A percentile compares a stretch with the other conserved stretches of the same genome.
Evolutionary conservation across 805 yeast species (phyloP).

Genomic region (Cyberlindnera sargentensis): DNA sequence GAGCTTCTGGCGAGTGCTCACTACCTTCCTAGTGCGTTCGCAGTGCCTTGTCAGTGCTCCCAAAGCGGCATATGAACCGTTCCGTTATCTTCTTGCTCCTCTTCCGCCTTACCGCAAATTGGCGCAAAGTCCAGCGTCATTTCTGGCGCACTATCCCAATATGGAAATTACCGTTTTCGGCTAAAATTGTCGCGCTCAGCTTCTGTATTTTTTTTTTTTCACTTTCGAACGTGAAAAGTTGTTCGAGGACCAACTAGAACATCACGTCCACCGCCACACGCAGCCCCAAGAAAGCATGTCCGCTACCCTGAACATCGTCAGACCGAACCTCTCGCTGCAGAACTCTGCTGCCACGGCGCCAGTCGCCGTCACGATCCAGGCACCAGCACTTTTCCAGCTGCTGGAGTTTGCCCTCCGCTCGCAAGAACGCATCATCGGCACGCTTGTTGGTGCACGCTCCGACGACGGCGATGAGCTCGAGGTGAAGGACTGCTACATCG

Average conservation of each 20-base stretch:
- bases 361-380: conserved; percentile 48
- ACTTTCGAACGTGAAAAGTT: not conserved
- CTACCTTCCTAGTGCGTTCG: too few species aligned
- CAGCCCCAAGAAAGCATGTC: conserved; percentile 10
- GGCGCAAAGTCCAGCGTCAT: too few species aligned
- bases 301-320: conserved; percentile 20
- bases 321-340: conserved; percentile 21
- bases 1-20: not conserved
- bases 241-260: not conserved
- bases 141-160: not conserved
- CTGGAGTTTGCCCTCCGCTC: conserved; percentile 63
- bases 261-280: not conserved
- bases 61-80: too few species aligned
- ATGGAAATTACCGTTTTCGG: not conserved
- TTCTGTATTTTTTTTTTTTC: not conserved
- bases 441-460: conserved; percentile 72
- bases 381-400: conserved; percentile 69
- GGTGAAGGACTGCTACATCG: conserved; percentile 69
- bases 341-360: conserved; percentile 32
- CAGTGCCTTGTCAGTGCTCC: too few species aligned
- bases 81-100: too few species aligned
- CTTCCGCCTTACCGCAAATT: too few species aligned
- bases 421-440: conserved; percentile 67
- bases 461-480: conserved; percentile 77
- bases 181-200: not conserved